phyloP scores from a whole-genome alignment of 805 yeast genomes.

The Candida railenensis region DNA sequence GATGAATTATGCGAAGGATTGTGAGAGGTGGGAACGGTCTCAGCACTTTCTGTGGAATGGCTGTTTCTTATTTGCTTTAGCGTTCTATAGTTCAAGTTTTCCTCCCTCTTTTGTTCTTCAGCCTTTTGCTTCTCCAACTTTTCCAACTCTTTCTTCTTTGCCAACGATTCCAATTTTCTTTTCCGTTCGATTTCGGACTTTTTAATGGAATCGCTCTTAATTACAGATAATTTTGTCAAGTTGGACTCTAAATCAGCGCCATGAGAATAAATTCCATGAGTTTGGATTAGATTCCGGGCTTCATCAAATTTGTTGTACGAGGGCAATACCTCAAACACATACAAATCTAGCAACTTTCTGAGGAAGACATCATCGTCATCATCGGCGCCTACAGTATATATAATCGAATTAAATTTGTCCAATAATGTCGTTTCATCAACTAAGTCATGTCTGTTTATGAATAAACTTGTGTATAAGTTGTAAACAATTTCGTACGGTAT shows the following conservation, averaged over 20 bases:
- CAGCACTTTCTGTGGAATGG: slow-evolving; percentile 11
- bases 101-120: slow-evolving; percentile 17
- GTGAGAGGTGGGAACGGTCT: not conserved
- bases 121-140: slow-evolving; percentile 13
- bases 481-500: slow-evolving; percentile 34
- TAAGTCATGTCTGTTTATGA: slow-evolving; percentile 21
- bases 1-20: not conserved
- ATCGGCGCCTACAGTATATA: slow-evolving; percentile 7
- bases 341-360: slow-evolving; percentile 28
- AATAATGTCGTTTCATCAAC: slow-evolving; percentile 10
- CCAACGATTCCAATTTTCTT: slow-evolving; percentile 8
- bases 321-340: slow-evolving; percentile 35
- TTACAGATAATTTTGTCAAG: slow-evolving; percentile 12
- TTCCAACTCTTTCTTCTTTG: slow-evolving; percentile 7
- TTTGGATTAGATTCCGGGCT: slow-evolving; percentile 26
- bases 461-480: slow-evolving; percentile 29
- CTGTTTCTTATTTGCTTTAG: slow-evolving; percentile 23
- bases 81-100: slow-evolving; percentile 28
- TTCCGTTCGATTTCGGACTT: slow-evolving; percentile 10
- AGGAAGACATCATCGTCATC: slow-evolving; percentile 13
- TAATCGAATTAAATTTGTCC: slow-evolving; percentile 3
- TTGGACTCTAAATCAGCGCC: slow-evolving; percentile 9
- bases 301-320: slow-evolving; percentile 24
- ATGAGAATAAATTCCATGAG: slow-evolving; percentile 14
- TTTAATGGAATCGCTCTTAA: slow-evolving; percentile 11